Evolutionary conservation across 2,329 filamentous ascomycete species (phyloP).

Genomic region (Paracorniculantispora psalliotae): DNA sequence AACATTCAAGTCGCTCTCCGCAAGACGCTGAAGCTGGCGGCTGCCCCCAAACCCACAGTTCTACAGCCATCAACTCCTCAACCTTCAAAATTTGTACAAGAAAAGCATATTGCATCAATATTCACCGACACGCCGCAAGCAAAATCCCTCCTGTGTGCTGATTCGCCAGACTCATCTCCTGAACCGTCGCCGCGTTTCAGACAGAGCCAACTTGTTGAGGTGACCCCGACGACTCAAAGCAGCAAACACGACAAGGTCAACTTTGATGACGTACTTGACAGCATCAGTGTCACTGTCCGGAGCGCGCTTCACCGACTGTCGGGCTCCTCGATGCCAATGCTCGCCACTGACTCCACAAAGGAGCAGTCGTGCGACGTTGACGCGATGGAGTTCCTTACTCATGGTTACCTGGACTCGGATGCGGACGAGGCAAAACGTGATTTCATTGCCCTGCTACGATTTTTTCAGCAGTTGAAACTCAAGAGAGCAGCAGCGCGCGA

Average conservation of each 20-base stretch:
- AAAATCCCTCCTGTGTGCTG: slow-evolving; percentile 18
- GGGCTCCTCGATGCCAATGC: neutral
- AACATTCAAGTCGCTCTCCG: neutral
- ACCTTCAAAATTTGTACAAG: neutral
- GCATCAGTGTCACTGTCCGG: neutral
- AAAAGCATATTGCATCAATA: neutral
- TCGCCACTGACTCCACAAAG: slow-evolving; percentile 2
- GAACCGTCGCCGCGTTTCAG: neutral
- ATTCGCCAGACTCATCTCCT: slow-evolving; percentile 8
- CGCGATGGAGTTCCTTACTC: slow-evolving; percentile 22
- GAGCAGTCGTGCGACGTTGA: slow-evolving; percentile 18
- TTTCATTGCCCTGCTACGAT: slow-evolving; percentile 19
- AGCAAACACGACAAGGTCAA: neutral
- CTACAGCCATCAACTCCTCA: neutral
- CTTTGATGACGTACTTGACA: neutral
- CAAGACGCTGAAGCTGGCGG: neutral
- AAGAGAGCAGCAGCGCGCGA: slow-evolving; percentile 15
- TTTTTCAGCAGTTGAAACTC: slow-evolving; percentile 20
- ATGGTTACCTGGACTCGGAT: slow-evolving; percentile 22
- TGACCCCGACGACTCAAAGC: neutral
- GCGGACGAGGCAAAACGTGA: slow-evolving; percentile 20
- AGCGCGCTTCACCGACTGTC: neutral
- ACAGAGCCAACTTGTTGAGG: neutral
- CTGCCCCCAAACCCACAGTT: neutral
- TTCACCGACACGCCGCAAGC: slow-evolving; percentile 1